Base-by-base conservation (phyloP, 805 yeast genomes). In the Metschnikowia corniflorae region DNA sequence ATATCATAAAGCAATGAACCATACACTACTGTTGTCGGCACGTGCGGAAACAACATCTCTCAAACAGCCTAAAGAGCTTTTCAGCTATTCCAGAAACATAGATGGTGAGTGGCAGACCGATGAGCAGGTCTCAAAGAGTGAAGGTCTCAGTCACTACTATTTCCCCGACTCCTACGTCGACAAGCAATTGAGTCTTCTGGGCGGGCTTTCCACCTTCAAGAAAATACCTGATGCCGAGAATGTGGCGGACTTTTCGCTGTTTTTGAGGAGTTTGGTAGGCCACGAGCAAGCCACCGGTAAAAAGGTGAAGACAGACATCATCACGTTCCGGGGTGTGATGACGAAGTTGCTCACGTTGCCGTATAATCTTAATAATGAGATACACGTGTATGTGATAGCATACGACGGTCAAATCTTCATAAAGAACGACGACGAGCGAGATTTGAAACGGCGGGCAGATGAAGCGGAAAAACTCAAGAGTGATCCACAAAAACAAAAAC, bases 261-360 rank as follows among this genome's bases (percentile, higher is more conserved):
- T 84, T 5, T 58, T 93, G 25, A 50, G 55, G 19, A 77, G 85
- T 1, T 52, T 93, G 6, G 62, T 68, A 42, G 48, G 62, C 5
- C 65, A 75, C 49, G 97, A 93, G 58, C 58, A 65, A 40, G 33
- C 43, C 9, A 58, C 63, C 5, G 68, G 68, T 1, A 50, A 50
- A n/a, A 78, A 73, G 42, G 53, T 75, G 2, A 72, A 73, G 19
- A 75, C 77, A 2, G 85, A 87, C 49, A 73, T 93, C 20, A 66
- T 93, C 16, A 80, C 96, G 0, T 87, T 86, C 74, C 70, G 97
- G 49, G 97, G 97, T 0, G 60, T 86, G 23, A 77, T 91, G 79
- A 80, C 88, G 21, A 75, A 77, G 40, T 61, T 91, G 24, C 63
- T 93, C 60, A 70, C 81, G 6, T 63, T 86, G 16, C 86, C 91